phyloP scores from a whole-genome alignment of 345 rosid genomes.

The Syzygium jambos region DNA sequence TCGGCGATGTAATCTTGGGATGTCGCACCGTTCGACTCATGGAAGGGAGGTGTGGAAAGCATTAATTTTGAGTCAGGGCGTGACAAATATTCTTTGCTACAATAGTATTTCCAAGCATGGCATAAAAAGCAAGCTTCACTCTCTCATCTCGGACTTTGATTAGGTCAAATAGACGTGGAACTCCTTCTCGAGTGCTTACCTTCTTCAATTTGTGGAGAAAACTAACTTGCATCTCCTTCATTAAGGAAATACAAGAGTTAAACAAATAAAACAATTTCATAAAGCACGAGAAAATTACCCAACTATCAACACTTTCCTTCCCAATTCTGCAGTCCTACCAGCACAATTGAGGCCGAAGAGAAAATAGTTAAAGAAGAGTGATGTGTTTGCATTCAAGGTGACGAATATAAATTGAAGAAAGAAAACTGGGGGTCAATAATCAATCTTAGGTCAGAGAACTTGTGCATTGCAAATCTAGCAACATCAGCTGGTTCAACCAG shows the following conservation, averaged over 20 bases:
- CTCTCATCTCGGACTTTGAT: slow-evolving; percentile 81
- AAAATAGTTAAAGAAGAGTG: neutral
- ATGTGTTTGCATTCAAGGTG: neutral
- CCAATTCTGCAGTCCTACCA: neutral
- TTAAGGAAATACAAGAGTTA: neutral
- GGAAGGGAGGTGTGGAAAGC: no score
- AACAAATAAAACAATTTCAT: neutral
- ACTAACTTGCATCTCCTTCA: slow-evolving; percentile 82
- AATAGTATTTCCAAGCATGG: slow-evolving; percentile 72
- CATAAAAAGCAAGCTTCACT: slow-evolving; percentile 90
- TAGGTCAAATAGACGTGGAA: slow-evolving; percentile 89
- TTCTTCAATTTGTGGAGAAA: slow-evolving; percentile 49
- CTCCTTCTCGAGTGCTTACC: slow-evolving; percentile 76
- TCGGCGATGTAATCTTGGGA: no score
- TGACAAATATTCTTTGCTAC: slow-evolving; percentile 78
- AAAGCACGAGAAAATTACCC: neutral
- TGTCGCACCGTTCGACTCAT: no score
- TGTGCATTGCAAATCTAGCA: neutral
- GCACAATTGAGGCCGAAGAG: neutral
- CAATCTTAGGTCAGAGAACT: neutral
- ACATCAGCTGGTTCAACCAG: neutral
- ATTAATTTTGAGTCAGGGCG: no score
- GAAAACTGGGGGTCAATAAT: neutral
- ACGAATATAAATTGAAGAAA: neutral
- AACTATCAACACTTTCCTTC: neutral